Conservation (phyloP, 306 rosid genomes). For the Acacia confusa region DNA sequence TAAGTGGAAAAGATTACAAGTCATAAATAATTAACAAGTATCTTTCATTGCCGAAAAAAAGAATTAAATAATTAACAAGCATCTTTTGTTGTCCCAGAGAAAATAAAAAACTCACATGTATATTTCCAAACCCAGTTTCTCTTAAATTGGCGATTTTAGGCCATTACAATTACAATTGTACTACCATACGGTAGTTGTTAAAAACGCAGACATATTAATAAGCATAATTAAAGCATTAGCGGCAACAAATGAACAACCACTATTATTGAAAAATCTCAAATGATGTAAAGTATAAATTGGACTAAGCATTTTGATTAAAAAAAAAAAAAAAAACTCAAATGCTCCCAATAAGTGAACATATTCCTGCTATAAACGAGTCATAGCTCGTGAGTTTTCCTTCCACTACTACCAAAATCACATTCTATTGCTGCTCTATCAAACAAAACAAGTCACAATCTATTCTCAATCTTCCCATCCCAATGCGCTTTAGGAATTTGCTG, state of each 20-base stretch:
- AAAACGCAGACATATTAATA: not conserved
- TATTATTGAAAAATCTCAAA: not conserved
- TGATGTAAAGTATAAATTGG: not conserved
- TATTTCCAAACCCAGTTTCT: not conserved
- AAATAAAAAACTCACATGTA: not conserved
- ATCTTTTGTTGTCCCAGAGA: not conserved
- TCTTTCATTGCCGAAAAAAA: not conserved
- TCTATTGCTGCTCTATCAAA: slow-evolving; percentile 12
- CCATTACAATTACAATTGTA: not conserved
- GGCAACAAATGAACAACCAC: not conserved
- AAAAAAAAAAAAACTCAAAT: not conserved
- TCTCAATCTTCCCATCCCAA: not conserved
- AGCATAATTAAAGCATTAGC: not conserved
- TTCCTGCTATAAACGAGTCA: not conserved
- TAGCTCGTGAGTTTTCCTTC: slow-evolving; percentile 4
- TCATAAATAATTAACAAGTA: not conserved
- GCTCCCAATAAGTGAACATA: not conserved
- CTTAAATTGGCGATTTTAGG: not conserved
- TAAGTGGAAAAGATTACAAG: not conserved
- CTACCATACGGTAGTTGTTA: not conserved
- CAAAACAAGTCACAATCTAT: not conserved
- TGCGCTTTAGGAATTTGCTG: not conserved
- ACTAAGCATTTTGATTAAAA: not conserved
- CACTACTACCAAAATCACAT: slow-evolving; percentile 17
- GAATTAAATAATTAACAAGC: not conserved